Conservation (phyloP, 805 yeast genomes). For the Starmera caribaea region DNA sequence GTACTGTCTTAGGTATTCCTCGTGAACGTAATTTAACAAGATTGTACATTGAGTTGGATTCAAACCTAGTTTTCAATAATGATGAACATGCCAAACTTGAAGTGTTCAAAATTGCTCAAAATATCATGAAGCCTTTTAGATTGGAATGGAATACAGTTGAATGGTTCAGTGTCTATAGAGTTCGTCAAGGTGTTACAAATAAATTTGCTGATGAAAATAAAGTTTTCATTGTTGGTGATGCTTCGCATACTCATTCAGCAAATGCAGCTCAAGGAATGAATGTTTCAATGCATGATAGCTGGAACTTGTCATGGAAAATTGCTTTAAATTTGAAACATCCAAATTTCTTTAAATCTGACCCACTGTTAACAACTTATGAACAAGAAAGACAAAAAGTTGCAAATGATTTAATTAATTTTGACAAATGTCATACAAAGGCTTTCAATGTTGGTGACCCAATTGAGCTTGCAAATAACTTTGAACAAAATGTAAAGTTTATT, state of each 20-base stretch:
- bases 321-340: constrained; percentile 4
- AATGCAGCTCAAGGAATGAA: constrained; percentile 20
- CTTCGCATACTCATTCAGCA: constrained; percentile 18
- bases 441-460: constrained; percentile 1
- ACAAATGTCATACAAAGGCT: constrained; percentile 9
- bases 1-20: constrained; percentile 26
- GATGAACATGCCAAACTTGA: constrained; percentile 6
- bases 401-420: constrained; percentile 22
- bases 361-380: constrained; percentile 22
- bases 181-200: constrained; percentile 23
- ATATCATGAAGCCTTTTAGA: constrained; percentile 13
- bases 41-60: constrained; percentile 22
- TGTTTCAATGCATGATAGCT: constrained; percentile 18
- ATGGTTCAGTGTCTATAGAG: constrained; percentile 25
- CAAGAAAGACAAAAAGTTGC: constrained; percentile 22
- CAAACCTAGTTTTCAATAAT: constrained; percentile 6
- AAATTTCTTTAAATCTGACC: constrained; percentile 3
- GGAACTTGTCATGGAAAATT: constrained; percentile 15
- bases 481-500: constrained; percentile 10
- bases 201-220: constrained; percentile 11
- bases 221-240: constrained; percentile 16
- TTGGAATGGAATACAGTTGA: constrained; percentile 19
- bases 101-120: constrained; percentile 10
- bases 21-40: constrained; percentile 24
- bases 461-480: constrained; percentile 9